Base-by-base conservation (phyloP, 768 basidiomycete genomes). In the Leccinum ochraceum region DNA sequence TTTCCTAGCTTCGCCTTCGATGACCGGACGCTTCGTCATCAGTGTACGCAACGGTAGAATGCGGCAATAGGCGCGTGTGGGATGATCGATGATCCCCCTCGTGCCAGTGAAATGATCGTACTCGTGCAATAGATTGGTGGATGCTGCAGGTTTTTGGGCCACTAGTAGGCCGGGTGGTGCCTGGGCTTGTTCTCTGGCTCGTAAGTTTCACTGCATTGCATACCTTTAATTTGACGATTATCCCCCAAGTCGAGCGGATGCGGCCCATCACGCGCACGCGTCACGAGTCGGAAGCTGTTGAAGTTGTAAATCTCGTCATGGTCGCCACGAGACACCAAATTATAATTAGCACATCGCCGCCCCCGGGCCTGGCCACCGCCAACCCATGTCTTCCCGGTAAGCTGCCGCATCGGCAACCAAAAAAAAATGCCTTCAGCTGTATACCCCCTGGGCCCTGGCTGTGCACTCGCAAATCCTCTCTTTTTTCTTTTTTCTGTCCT, bases 401-500 rank as follows among this genome's bases (percentile, higher is more conserved):
- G 42, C 30, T 30, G 30, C 8, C 39, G 39, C 50, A 22, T 17
- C 26, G 3, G 51, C 32, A 50, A 44, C 11, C 8, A 0, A 24
- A 51, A 54, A 50, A 66, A 60, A 62, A 73, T 74, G 72, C 42
- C 48, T 46, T 57, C 16, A 26, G 39, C 28, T 26, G 39, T 30
- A 51, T 57, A 49, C 50, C 36, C 14, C 16, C 24, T 56, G 54
- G 56, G 32, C 14, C 16, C 24, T 56, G 54, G 56, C 54, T 26
- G 6, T 63, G 22, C 53, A 34, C 60, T 66, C 56, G 54, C 51
- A 49, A 55, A 58, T 65, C 10, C 73, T 66, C 62, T 74, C 69
- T 26, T 62, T 69, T 57, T 52, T 60, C 44, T 22, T 61, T 46
- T 50, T 67, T 53, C 67, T 73, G 52, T 68, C 70, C 58, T 60